phyloP scores from a whole-genome alignment of 441 rosid genomes.

The Syzygium syzygioides region DNA sequence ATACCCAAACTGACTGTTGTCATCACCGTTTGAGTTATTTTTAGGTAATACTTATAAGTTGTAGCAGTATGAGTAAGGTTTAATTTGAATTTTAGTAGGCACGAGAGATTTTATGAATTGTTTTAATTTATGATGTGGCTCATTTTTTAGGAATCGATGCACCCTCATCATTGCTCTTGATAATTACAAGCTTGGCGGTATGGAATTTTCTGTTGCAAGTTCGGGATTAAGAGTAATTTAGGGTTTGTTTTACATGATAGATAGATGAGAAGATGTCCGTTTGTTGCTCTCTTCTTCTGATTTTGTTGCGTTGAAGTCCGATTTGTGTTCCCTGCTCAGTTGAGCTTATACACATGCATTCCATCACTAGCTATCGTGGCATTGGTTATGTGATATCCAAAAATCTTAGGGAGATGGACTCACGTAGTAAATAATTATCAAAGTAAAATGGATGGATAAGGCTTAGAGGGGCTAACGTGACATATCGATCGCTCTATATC shows the following conservation, averaged over 20 bases:
- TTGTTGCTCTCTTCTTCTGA: neutral
- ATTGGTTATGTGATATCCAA: neutral
- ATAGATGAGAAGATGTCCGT: neutral
- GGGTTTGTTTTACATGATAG: neutral
- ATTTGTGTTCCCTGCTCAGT: neutral
- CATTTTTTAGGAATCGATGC: neutral
- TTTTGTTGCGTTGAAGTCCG: neutral
- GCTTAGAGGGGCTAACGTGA: accelerated
- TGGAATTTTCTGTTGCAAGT: neutral
- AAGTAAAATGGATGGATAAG: neutral
- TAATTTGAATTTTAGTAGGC: neutral
- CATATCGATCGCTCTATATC: neutral
- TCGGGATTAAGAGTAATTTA: neutral
- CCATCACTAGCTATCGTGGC: neutral
- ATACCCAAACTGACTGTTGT: neutral
- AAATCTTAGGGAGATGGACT: neutral
- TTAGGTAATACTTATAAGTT: neutral
- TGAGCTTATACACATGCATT: neutral
- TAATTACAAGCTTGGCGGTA: neutral
- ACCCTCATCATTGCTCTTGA: neutral
- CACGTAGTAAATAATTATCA: neutral
- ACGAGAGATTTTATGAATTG: neutral
- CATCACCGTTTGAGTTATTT: neutral
- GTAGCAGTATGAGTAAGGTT: neutral
- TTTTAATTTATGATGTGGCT: neutral